Evolutionary conservation across 2,329 filamentous ascomycete species (phyloP).

Genomic region (Fusarium brachygibbosum): DNA sequence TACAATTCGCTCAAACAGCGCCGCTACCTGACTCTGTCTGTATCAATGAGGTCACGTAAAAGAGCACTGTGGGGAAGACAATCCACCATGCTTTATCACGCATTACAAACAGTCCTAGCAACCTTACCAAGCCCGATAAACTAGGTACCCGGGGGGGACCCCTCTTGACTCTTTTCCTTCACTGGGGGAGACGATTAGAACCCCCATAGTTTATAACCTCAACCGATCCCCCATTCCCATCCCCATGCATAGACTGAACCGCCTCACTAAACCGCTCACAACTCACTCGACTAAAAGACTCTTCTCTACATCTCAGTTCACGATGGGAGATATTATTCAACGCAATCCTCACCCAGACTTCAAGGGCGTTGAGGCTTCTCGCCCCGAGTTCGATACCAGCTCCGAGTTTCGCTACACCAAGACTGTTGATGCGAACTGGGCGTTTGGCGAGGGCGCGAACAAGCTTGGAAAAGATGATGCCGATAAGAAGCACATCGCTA

Average conservation of each 20-base stretch:
- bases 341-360: conserved; percentile 78
- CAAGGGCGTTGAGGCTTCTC: conserved; percentile 75
- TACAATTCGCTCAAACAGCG: not conserved
- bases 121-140: conserved; percentile 13
- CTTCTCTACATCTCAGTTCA: conserved; percentile 31
- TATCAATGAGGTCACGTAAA: conserved; percentile 27
- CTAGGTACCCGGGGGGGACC: conserved; percentile 12
- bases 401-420: conserved; percentile 69
- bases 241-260: not conserved
- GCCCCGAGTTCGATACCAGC: conserved; percentile 69
- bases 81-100: conserved; percentile 38
- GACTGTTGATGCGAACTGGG: conserved; percentile 75
- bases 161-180: conserved; percentile 6
- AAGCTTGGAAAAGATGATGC: conserved; percentile 49
- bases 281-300: conserved; percentile 7
- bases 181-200: not conserved
- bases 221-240: conserved; percentile 6
- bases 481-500: conserved; percentile 74
- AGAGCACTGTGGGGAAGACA: conserved; percentile 25
- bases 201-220: conserved; percentile 24
- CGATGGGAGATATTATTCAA: conserved; percentile 56
- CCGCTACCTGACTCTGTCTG: conserved; percentile 11
- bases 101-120: conserved; percentile 31
- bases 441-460: conserved; percentile 75
- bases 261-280: conserved; percentile 21